Percentiles rank a stretch among this genome's conserved stretches.
phyloP scores from a whole-genome alignment of 2,329 filamentous ascomycete species.

The Neodidymelliopsis sp. region DNA sequence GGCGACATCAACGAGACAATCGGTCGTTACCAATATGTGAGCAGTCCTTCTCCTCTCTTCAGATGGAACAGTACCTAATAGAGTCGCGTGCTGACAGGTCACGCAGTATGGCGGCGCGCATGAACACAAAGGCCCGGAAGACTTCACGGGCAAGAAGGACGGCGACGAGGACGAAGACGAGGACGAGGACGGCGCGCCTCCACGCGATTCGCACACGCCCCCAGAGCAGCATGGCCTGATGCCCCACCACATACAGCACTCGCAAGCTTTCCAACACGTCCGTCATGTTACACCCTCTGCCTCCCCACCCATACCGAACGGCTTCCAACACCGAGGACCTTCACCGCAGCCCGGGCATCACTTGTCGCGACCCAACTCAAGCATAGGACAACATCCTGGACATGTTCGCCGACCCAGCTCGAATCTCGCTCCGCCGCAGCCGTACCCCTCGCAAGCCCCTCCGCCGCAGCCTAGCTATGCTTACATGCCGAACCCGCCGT shows the following conservation, averaged over 20 bases:
- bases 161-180: constrained; percentile 84
- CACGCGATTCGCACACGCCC: constrained; percentile 69
- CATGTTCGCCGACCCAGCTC: constrained; percentile 78
- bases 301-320: constrained; percentile 84
- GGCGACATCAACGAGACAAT: constrained; percentile 92
- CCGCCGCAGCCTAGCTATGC: constrained; percentile 73
- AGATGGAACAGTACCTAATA: constrained; percentile 32
- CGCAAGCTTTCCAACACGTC: constrained; percentile 77
- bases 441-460: constrained; percentile 68
- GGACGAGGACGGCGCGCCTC: constrained; percentile 74
- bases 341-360: constrained; percentile 76
- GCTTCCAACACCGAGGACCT: constrained; percentile 74
- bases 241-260: constrained; percentile 57
- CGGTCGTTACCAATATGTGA: constrained; percentile 86
- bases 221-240: constrained; percentile 66
- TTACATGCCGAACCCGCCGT: constrained; percentile 84
- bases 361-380: constrained; percentile 60
- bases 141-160: constrained; percentile 82
- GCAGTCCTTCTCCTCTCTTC: constrained; percentile 49
- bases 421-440: constrained; percentile 71
- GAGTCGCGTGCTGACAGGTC: constrained; percentile 29
- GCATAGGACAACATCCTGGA: constrained; percentile 77
- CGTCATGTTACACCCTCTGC: constrained; percentile 83
- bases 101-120: constrained; percentile 86
- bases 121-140: constrained; percentile 93